Base-by-base conservation (phyloP, 805 yeast genomes). In the Cyberlindnera maclurae region DNA sequence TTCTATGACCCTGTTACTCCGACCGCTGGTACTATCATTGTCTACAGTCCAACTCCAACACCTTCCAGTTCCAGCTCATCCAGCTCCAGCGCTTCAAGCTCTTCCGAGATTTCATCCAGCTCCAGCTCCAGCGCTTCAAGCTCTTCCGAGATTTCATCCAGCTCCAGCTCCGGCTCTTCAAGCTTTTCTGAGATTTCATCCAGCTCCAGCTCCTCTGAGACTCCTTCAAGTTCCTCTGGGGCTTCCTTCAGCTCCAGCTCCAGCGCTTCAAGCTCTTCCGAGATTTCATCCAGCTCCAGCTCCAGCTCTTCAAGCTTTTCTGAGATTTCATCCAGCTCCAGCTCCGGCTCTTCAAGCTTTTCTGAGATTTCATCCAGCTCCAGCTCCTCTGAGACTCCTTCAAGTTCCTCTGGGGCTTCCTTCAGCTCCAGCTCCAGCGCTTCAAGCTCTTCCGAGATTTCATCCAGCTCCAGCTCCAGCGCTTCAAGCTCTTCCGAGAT, bases 21-120 rank as follows among this genome's bases (percentile, higher is more conserved):
- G 34, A 42, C 51, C 22, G 52, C 46, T 34, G 52, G 43, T 33
- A 45, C 52, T 7, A 35, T 49, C 12, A 40, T 45, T 29, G 44
- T 49, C 15, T 38, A 34, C 20, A 45, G 51, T 13, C 50, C 53
- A 32, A 38, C 40, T 5, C 24, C 45, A 4, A 36, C n/a, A 3
- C 36, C 35, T 31, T 18, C 42, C 17, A 38, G 45, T 4, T 37
- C 39, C 2, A 43, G 43, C 34, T 22, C 32, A n/a, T 32, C 32
- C 2, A 29, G 38, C 15, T 22, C 38, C 9, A 24, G 31, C 5
- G 16, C 37, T 24, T 33, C 31, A 13, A 26, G 34, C 3, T 40
- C 42, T n/a, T 22, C 41, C 4, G 31, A 26, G 2, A 18, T 39
- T 6, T 36, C 39, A 6, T 17, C 36, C 10, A 12, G 18, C 30